Base-by-base conservation (phyloP, 1,139 yeast species). In the Scheffersomyces parashehatae region DNA sequence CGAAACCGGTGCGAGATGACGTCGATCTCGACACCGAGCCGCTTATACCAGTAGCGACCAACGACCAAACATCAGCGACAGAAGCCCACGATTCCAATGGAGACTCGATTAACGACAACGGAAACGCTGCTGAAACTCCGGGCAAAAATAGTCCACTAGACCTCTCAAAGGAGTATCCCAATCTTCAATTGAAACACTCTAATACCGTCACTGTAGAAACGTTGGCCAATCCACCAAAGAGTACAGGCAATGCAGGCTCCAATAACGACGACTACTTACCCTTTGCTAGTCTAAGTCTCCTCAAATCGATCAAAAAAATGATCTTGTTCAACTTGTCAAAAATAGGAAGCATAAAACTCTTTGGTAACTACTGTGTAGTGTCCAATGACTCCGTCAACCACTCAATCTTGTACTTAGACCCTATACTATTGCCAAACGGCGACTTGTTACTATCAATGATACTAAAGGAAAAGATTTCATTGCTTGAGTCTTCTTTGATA, bases 261-360 rank as follows among this genome's bases (percentile, higher is more conserved):
- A 26, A 44, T 33, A 47, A 41, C 20, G 62, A 58, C 24, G 61
- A 56, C 28, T 68, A 62, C 56, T 60, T 70, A 45, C 78, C 77
- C 36, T 79, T 67, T 52, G 79, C 76, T 40, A 72, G 72, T 58
- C 71, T 82, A 4, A 68, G 86, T n/a, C 78, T 85, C 42, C 56
- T 83, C 29, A 80, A 79, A 48, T 83, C 91, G 0, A 70, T 84
- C 29, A 77, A 82, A 56, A 78, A 82, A 46, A 64, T 80, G 60
- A 63, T 83, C 0, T 63, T 79, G 37, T 71, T 67, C 49, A 78
- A 72, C 48, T 63, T 79, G 33, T 74, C 80, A 0, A 54, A 67
- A 5, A 54, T 66, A 14, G 69, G 69, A 8, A 59, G 67, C 10
- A 57, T 81, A 13, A 59, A 70, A 36, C 71, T 81, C 26, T 79